Percentiles rank a stretch among this genome's conserved stretches.
These are phyloP conservation scores for Entophlyctis luteolus DNA, from an alignment of 192 early-diverging fungal species.

Conservation along the genomic window DNA sequence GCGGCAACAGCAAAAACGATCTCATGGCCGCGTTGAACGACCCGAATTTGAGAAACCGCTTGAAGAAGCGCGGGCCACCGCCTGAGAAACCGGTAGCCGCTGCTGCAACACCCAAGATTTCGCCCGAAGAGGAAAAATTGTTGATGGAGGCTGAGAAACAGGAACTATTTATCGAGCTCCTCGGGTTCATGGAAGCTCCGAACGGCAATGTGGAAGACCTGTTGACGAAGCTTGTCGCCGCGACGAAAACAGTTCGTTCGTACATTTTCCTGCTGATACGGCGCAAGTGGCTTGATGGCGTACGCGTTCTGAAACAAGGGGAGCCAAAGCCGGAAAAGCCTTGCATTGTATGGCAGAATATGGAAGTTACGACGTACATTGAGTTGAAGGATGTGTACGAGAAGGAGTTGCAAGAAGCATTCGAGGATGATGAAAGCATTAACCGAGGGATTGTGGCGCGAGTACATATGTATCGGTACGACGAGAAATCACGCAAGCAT, in stretches of 20 bases:
- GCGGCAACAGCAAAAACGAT: constrained; percentile 21
- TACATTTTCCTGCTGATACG: constrained; percentile 50
- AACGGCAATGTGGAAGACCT: constrained; percentile 48
- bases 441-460: constrained; percentile 26
- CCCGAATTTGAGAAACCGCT: constrained; percentile 32
- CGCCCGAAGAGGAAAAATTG: constrained; percentile 19
- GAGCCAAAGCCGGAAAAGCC: constrained; percentile 1
- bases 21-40: constrained; percentile 32
- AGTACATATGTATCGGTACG: constrained; percentile 51
- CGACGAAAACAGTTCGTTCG: constrained; percentile 33
- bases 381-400: constrained; percentile 36
- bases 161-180: constrained; percentile 47
- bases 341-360: constrained; percentile 40
- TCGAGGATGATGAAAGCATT: background rate
- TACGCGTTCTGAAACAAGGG: constrained; percentile 10
- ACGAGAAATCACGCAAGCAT: constrained; percentile 34
- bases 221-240: constrained; percentile 25
- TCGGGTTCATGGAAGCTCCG: constrained; percentile 54
- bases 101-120: background rate
- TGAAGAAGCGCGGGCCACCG: constrained; percentile 25
- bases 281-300: constrained; percentile 37
- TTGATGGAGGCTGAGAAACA: constrained; percentile 29
- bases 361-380: constrained; percentile 43
- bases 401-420: constrained; percentile 27
- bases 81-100: background rate